Percentiles rank a stretch among this genome's conserved stretches.
Conservation (phyloP, 2,329 filamentous ascomycete species). For the Lachnum nothofagi region DNA sequence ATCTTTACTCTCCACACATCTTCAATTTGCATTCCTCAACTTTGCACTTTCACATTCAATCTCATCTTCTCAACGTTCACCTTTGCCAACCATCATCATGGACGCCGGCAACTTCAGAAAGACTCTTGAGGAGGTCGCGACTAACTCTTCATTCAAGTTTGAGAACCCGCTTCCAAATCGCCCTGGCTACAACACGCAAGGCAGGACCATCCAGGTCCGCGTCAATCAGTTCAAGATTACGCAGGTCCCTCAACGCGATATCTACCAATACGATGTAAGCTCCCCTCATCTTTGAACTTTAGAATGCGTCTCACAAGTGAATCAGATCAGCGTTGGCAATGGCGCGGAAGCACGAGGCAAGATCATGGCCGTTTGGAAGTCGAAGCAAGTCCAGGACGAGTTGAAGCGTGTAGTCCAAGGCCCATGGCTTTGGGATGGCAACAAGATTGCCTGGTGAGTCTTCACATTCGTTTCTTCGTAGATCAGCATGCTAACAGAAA, state of each 20-base stretch:
- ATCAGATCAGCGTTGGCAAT: conserved; percentile 60
- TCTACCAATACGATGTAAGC: conserved; percentile 84
- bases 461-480: neutral
- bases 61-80: neutral
- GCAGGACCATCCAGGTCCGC: conserved; percentile 48
- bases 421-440: conserved; percentile 72
- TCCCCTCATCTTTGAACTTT: conserved; percentile 1
- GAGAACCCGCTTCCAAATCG: conserved; percentile 36
- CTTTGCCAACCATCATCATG: conserved; percentile 24
- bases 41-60: neutral
- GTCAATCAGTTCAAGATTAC: conserved; percentile 74
- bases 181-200: conserved; percentile 53
- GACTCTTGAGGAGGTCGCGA: conserved; percentile 19
- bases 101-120: conserved; percentile 25
- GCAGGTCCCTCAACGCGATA: conserved; percentile 52
- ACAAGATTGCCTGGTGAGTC: conserved; percentile 76
- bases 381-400: conserved; percentile 50
- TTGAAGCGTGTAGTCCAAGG: conserved; percentile 42
- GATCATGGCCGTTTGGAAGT: conserved; percentile 72
- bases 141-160: conserved; percentile 22
- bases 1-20: conserved; percentile 3
- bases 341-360: conserved; percentile 59
- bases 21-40: neutral
- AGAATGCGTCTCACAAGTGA: conserved; percentile 6
- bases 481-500: conserved; percentile 8